phyloP scores from a whole-genome alignment of 148 eudicot species.

The Persicaria tinctoria region DNA sequence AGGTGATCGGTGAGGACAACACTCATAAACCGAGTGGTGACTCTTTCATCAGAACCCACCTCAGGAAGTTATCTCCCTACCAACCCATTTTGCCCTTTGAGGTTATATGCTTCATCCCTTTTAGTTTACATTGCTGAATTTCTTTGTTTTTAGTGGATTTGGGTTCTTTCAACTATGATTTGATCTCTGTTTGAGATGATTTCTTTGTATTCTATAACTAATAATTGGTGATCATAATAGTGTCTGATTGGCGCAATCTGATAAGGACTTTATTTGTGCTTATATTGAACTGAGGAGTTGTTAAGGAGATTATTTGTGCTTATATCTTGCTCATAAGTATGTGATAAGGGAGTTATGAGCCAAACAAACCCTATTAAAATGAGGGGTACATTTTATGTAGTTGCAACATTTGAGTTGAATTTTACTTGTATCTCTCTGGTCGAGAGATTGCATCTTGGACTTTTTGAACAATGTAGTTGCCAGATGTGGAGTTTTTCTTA shows the following conservation, averaged over 20 bases:
- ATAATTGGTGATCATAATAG: not conserved
- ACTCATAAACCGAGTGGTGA: constrained; percentile 38
- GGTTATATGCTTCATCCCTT: constrained; percentile 19
- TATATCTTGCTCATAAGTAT: no score
- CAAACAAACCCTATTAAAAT: no score
- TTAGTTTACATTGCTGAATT: not conserved
- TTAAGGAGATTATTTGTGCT: no score
- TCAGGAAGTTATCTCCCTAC: constrained; percentile 72
- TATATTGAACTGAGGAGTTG: no score
- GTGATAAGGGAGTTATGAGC: no score
- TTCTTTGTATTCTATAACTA: not conserved
- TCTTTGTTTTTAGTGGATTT: not conserved
- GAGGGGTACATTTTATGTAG: not conserved
- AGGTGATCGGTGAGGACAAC: constrained; percentile 22
- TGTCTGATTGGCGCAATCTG: no score
- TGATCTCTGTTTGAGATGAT: not conserved
- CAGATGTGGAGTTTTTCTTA: no score
- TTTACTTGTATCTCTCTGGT: not conserved
- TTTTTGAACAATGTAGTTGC: not conserved
- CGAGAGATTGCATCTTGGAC: not conserved
- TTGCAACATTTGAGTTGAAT: not conserved
- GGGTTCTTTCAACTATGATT: not conserved
- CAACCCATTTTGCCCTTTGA: constrained; percentile 77
- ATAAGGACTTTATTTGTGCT: no score
- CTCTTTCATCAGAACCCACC: constrained; percentile 77